Conservation (phyloP, 345 rosid species). For the Eucalyptus regnans region DNA sequence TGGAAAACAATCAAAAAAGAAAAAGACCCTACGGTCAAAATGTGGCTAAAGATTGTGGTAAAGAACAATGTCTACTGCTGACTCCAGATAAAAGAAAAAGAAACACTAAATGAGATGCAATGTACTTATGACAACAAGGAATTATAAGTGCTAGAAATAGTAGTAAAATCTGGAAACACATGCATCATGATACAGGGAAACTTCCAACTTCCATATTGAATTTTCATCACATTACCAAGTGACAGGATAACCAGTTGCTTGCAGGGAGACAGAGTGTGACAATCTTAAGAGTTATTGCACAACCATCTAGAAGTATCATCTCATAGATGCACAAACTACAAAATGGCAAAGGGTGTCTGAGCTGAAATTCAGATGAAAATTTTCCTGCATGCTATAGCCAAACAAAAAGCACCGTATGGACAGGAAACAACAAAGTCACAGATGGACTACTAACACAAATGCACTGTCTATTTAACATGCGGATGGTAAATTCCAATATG, state of each 20-base stretch:
- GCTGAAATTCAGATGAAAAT: background rate
- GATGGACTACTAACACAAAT: background rate
- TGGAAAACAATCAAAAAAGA: background rate
- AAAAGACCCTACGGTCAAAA: background rate
- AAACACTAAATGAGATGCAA: background rate
- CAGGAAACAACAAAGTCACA: background rate
- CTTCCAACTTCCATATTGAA: background rate
- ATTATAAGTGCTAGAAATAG: background rate
- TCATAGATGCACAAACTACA: background rate
- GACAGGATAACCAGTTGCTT: background rate
- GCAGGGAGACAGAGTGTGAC: background rate
- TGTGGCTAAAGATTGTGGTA: background rate
- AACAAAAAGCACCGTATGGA: background rate
- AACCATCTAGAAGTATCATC: background rate
- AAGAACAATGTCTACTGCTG: background rate
- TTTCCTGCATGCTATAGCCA: background rate
- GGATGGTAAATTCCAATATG: background rate
- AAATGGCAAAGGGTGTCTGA: background rate
- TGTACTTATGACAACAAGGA: background rate
- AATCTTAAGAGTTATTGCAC: background rate
- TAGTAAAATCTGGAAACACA: background rate
- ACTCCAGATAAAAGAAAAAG: background rate
- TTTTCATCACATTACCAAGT: background rate
- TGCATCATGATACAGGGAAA: background rate
- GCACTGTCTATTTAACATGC: background rate